Evolutionary conservation across 768 basidiomycete genomes (phyloP).

Genomic region (Candolleomyces aberdarensis): DNA sequence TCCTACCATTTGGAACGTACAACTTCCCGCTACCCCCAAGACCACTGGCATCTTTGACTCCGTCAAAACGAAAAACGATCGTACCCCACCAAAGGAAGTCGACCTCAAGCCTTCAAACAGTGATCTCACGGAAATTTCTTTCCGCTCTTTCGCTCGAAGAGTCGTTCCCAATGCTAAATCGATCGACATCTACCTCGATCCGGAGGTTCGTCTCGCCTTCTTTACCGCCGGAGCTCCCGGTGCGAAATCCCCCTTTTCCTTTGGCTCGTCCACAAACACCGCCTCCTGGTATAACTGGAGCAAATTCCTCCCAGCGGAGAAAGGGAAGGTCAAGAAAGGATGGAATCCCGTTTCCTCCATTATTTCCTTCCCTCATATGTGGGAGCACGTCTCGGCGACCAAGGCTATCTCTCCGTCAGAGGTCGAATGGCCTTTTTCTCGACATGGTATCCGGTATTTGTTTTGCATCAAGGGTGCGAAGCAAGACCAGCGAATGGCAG

Average conservation of each 20-base stretch:
- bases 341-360: constrained; percentile 4
- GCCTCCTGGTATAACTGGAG: constrained; percentile 8
- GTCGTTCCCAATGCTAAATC: background rate
- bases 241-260: constrained; percentile 6
- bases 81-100: background rate
- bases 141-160: constrained; percentile 1
- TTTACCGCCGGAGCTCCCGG: constrained; percentile 1
- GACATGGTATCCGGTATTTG: constrained; percentile 4
- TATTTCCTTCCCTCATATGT: constrained; percentile 7
- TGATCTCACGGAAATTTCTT: background rate
- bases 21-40: background rate
- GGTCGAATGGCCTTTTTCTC: background rate
- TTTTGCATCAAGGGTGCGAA: constrained; percentile 1
- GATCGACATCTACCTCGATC: background rate
- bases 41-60: background rate
- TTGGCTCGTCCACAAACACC: constrained; percentile 2
- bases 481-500: background rate
- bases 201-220: background rate
- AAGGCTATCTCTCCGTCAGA: background rate
- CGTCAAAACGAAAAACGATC: too few species aligned
- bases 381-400: constrained; percentile 4
- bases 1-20: background rate
- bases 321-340: background rate
- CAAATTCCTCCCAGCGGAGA: background rate
- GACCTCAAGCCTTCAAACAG: background rate